Evolutionary conservation across 2,329 filamentous ascomycete genomes (phyloP), one percentile per base, ranked within the genome.

Genomic region (Neophaeococcomyces mojaviensis): DNA sequence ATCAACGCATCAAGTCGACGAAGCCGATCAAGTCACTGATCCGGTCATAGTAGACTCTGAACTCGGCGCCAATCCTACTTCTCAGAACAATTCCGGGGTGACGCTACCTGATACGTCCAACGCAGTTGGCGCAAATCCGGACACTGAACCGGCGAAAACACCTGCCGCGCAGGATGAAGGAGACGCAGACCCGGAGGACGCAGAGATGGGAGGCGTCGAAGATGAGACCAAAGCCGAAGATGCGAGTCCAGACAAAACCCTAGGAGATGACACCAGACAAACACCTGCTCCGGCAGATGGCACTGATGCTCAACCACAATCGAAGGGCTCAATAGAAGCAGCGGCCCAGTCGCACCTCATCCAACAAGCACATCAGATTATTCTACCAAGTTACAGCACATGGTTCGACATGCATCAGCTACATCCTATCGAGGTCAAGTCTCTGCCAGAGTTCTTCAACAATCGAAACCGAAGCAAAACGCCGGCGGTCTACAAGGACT

Each of bases 391-490:
- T 64, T 98, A 98, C 68, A 94, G 88, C 62, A 92, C 86, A 12
- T 98, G 92, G 92, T 98, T 98, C 65, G 92, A 98, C 67, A 96
- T 98, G 90, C 86, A 89, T 64, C 76, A 79, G 40, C 84, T 98
- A 61, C 86, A 96, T 66, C 79, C 81, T 50, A 85, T 96, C 58
- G 92, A 98, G 71, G 86, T 84, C 62, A 98, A 96, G 68, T 88
- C 88, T 6, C 76, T 98, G 55, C 88, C 90, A 16, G 92, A 98
- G 65, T 98, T 97, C 70, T 98, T 98, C 78, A 98, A 98, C 71
- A 90, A 82, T 65, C 81, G 92, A 49, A 98, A 98, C 68, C 84
- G 92, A 59, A 97, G 92, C 80, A 98, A 98, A 71, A 98, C 92
- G 0, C 85, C 88, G 1, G 83, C 88, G 39, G 87, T 97, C 18